Percentiles rank a stretch among this genome's conserved stretches.
Conservation (phyloP, 176 grass and related monocot genomes). For the Alloteropsis semialata region DNA sequence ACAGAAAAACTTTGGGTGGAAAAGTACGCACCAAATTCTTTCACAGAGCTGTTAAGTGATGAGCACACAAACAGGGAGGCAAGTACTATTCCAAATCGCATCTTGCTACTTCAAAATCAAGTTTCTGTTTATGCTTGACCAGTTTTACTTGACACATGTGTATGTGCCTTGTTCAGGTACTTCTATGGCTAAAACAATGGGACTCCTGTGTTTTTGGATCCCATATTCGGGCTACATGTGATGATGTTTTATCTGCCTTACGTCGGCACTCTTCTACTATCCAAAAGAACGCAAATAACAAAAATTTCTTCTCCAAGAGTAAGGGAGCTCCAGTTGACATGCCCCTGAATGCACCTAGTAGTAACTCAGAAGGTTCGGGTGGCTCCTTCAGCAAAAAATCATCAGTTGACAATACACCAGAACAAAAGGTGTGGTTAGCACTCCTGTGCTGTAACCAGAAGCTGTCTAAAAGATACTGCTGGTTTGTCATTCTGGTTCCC, state of each 20-base stretch:
- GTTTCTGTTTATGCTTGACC: background rate
- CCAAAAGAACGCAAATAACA: constrained; percentile 63
- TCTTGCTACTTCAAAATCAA: background rate
- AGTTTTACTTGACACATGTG: constrained; percentile 17
- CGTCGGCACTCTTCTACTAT: constrained; percentile 64
- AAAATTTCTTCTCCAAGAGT: constrained; percentile 55
- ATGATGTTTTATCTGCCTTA: constrained; percentile 80
- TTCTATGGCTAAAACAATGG: constrained; percentile 96
- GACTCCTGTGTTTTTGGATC: constrained; percentile 94
- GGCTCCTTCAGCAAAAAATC: constrained; percentile 50
- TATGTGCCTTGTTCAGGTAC: constrained; percentile 50
- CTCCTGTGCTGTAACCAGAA: background rate
- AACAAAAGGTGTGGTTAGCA: constrained; percentile 67
- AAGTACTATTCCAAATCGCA: constrained; percentile 26
- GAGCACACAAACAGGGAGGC: constrained; percentile 95
- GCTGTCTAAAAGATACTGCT: background rate
- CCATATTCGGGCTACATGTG: constrained; percentile 68
- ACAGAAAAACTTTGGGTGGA: constrained; percentile 95
- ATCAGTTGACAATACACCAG: constrained; percentile 45
- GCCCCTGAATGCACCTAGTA: constrained; percentile 38
- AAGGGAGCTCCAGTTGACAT: constrained; percentile 35
- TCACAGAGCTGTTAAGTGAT: constrained; percentile 89
- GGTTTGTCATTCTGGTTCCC: background rate
- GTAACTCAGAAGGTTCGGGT: constrained; percentile 32
- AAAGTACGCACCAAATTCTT: constrained; percentile 86